A percentile compares a stretch with the other conserved stretches of the same genome.
phyloP scores from a whole-genome alignment of 345 rosid genomes.

The Populus tremula region DNA sequence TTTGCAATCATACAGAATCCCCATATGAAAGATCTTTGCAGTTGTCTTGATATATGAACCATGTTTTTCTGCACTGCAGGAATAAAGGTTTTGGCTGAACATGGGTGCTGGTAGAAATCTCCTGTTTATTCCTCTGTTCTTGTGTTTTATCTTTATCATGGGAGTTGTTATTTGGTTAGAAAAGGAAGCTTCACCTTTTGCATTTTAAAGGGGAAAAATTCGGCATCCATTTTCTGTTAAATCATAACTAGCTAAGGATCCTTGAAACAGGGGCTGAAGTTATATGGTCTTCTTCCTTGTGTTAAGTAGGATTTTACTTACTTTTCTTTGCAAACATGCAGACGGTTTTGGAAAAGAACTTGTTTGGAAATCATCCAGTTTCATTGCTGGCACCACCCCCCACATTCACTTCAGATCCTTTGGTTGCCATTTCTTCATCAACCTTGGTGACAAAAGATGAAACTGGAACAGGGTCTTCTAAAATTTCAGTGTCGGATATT shows the following conservation, averaged over 20 bases:
- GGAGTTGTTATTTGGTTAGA: not conserved
- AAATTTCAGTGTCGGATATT: constrained; percentile 59
- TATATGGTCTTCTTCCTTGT: not conserved
- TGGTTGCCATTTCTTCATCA: constrained; percentile 46
- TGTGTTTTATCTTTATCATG: not conserved
- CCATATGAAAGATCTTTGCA: not conserved
- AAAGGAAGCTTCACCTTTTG: not conserved
- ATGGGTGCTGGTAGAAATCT: not conserved
- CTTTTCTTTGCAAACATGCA: constrained; percentile 32
- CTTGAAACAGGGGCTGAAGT: constrained; percentile 6
- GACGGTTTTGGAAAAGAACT: constrained; percentile 83
- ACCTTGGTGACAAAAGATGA: constrained; percentile 39
- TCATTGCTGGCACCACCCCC: constrained; percentile 72
- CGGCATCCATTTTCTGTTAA: not conserved
- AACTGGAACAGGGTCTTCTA: constrained; percentile 45
- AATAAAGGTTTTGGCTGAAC: not conserved
- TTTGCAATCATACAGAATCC: not conserved
- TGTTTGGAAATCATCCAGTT: constrained; percentile 83
- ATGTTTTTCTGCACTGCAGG: not conserved
- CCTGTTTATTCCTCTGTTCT: not conserved
- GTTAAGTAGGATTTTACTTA: constrained; percentile 4
- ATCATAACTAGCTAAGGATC: not conserved
- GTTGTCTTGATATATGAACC: not conserved
- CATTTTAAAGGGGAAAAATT: not conserved
- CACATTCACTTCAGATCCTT: constrained; percentile 70